Evolutionary conservation across 345 rosid species (phyloP).

Genomic region (Cardiospermum halicacabum): DNA sequence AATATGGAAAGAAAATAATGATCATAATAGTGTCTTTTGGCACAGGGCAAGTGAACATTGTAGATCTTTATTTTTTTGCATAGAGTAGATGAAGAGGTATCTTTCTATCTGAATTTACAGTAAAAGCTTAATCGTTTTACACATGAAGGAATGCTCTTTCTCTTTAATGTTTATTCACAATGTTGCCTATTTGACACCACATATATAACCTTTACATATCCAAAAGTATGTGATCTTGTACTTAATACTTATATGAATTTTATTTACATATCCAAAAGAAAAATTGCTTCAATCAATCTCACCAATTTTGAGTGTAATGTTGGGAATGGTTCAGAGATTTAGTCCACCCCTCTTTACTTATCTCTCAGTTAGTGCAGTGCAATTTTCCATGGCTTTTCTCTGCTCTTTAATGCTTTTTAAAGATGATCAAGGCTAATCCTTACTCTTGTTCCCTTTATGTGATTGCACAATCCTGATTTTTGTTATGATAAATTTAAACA

Average conservation of each 20-base stretch:
- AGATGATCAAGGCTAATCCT: background rate
- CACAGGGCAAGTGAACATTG: too few relatives aligned
- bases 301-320: background rate
- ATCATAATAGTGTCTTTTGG: too few relatives aligned
- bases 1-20: too few relatives aligned
- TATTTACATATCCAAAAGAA: background rate
- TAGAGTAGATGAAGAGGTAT: background rate
- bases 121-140: background rate
- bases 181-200: background rate
- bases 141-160: background rate
- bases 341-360: background rate
- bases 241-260: too few relatives aligned
- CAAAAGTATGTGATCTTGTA: background rate
- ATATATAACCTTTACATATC: background rate
- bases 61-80: too few relatives aligned
- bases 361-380: background rate
- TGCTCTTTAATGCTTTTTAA: conserved; percentile 3
- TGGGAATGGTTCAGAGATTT: background rate
- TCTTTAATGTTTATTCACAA: background rate
- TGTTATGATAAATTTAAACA: conserved; percentile 13
- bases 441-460: background rate
- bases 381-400: background rate
- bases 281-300: background rate
- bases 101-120: background rate
- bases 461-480: background rate